These are phyloP conservation scores for Artemisia tridentata DNA, from an alignment of 129 eudicot species.

Conservation along the genomic window DNA sequence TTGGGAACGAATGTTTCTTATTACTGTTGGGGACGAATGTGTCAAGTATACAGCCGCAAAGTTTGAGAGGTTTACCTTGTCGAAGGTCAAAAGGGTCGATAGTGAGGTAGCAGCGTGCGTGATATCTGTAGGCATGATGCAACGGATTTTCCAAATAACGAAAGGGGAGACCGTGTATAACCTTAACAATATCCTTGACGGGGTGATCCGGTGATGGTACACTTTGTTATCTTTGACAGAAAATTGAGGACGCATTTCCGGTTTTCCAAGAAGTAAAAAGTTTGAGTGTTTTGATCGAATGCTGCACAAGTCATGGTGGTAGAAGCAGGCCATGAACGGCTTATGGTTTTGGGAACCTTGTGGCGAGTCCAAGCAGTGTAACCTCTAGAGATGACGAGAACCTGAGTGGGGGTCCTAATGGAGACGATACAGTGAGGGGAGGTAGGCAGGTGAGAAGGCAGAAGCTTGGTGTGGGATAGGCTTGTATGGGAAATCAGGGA, in stretches of 20 bases:
- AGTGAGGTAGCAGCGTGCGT: not conserved
- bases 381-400: constrained; percentile 28
- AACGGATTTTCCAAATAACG: not conserved
- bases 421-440: constrained; percentile 27
- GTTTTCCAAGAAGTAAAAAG: too few species aligned
- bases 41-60: constrained; percentile 27
- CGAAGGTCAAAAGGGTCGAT: constrained; percentile 11
- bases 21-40: too few species aligned
- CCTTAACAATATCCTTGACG: not conserved
- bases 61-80: constrained; percentile 27
- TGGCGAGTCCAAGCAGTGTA: constrained; percentile 21
- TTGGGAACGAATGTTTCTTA: not conserved
- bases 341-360: not conserved
- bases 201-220: not conserved
- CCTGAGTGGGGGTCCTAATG: constrained; percentile 9
- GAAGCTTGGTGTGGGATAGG: constrained; percentile 14
- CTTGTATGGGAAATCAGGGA: constrained; percentile 33
- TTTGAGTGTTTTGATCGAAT: not conserved
- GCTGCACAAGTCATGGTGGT: constrained; percentile 7
- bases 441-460: constrained; percentile 33
- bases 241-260: not conserved
- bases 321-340: too few species aligned
- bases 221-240: constrained; percentile 7
- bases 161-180: too few species aligned
- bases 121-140: accelerated